Evolutionary conservation across 164 flowering plant genomes (phyloP).

Genomic region (Vitis cinerea): DNA sequence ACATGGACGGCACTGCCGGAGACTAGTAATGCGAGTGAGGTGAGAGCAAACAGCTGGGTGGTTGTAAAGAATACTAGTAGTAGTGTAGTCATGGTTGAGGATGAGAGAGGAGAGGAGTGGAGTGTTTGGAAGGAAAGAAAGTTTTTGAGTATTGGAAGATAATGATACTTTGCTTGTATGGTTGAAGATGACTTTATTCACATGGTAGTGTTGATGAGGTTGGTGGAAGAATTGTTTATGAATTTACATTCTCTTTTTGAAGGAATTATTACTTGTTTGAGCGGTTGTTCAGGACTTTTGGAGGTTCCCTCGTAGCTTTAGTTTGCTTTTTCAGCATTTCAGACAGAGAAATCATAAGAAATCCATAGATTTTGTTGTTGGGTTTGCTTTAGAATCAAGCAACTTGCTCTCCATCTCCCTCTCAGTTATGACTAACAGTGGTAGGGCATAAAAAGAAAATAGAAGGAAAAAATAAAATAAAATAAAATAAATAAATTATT

Average conservation of each 20-base stretch:
- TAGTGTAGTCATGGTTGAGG: slow-evolving; percentile 14
- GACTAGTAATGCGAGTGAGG: slow-evolving; percentile 3
- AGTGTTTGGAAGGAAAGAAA: not conserved
- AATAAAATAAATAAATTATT: no score
- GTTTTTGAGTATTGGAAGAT: not conserved
- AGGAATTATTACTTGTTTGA: not conserved
- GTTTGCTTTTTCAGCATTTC: slow-evolving; percentile 4
- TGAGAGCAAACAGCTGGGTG: slow-evolving; percentile 4
- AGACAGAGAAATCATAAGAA: not conserved
- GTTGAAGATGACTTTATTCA: slow-evolving; percentile 23
- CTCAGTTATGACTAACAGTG: not conserved
- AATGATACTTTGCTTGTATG: slow-evolving; percentile 53
- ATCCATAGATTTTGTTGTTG: not conserved
- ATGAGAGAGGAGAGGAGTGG: not conserved
- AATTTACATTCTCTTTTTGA: slow-evolving; percentile 6
- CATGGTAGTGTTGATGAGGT: slow-evolving; percentile 21
- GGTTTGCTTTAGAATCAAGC: slow-evolving; percentile 6
- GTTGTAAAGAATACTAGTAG: slow-evolving; percentile 3
- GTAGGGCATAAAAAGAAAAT: no score
- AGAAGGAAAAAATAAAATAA: no score
- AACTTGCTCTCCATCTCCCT: not conserved
- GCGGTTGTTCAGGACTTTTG: slow-evolving; percentile 1
- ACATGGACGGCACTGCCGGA: slow-evolving; percentile 10
- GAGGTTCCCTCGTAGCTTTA: slow-evolving; percentile 5
- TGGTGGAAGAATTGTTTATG: slow-evolving; percentile 10